These are phyloP conservation scores for Diaporthe citrichinensis DNA, from an alignment of 2,329 filamentous ascomycete species.

Conservation along the genomic window DNA sequence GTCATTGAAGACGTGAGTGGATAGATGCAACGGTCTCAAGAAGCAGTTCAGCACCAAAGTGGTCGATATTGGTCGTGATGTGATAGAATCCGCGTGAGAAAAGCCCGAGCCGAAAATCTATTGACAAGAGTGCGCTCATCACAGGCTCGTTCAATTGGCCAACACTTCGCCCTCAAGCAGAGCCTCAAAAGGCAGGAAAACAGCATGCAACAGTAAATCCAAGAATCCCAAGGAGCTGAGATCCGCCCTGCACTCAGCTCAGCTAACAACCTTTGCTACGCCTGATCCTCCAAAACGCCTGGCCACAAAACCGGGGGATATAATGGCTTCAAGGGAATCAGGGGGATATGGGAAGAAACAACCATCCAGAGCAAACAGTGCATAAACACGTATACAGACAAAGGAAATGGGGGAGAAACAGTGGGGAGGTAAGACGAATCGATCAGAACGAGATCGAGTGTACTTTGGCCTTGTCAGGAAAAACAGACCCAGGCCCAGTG, in stretches of 20 bases:
- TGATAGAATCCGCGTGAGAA: conserved; percentile 5
- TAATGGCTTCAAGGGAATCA: conserved; percentile 20
- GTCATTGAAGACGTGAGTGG: conserved; percentile 14
- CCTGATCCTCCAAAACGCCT: conserved; percentile 32
- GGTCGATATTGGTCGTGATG: conserved; percentile 4
- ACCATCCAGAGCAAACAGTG: conserved; percentile 16
- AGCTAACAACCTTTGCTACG: conserved; percentile 11
- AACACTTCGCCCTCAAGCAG: conserved; percentile 9
- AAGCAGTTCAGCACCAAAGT: not conserved
- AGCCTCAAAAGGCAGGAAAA: not conserved
- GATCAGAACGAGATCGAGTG: conserved; percentile 17
- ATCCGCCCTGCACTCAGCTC: conserved; percentile 21
- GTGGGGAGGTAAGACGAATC: not conserved
- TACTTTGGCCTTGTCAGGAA: not conserved
- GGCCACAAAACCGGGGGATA: conserved; percentile 33
- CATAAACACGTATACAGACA: conserved; percentile 32
- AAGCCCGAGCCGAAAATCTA: conserved; percentile 24
- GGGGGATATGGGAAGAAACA: not conserved
- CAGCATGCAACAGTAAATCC: not conserved
- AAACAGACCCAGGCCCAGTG: not conserved
- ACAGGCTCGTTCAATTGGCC: conserved; percentile 30
- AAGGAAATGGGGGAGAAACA: not conserved
- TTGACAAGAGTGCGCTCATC: conserved; percentile 9
- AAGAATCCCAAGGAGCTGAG: conserved; percentile 6
- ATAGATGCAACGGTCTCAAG: conserved; percentile 22